Evolutionary conservation across 768 basidiomycete genomes (phyloP), one percentile per base, ranked within the genome.

Genomic region (Jaapia argillacea): DNA sequence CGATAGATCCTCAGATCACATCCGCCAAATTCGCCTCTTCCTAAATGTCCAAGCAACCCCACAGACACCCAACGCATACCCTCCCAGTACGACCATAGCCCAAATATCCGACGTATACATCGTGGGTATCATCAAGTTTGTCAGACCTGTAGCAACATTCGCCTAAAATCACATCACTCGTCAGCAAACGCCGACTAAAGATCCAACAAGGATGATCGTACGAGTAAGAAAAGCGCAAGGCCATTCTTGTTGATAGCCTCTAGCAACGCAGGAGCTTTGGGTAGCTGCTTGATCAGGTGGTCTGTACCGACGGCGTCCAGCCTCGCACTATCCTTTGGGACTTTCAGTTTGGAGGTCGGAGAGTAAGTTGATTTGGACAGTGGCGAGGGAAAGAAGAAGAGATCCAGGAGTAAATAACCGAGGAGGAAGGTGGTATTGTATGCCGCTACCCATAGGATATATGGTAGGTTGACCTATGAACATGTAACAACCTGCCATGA

Each of bases 351-450:
- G 6, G 65, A 65, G 3, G 52, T 53, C 14, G 62, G 60, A 0
- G 68, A 61, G 45, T 64, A 64, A 12, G 56, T 49, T 2, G 57
- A 55, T 37, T 47, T 59, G 2, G 62, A 53, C 20, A 60, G 45
- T 7, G 63, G 68, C 10, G 66, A 58, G 2, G 78, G 73, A 58
- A 75, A 82, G 60, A 89, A 84, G 33, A 62, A 52, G 43, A 85
- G 70, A 51, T 97, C 88, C 35, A 96, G 63, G 20, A 80, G 48
- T 33, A 92, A 68, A 63, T 96, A 94, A 10, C 75, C 78, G 4
- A 91, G 69, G 13, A 97, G 64, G 65, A 91, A 91, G 2, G 80
- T 73, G 0, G 82, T 81, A 58, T 97, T 98, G 76, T 77, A 94
- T 6, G 88, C 91, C 1, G 77, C 74, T 5, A 85, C 74, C 91